These are phyloP conservation scores for Pythium aristosporum DNA, from an alignment of 352 stramenopile genomes.

Conservation along the genomic window DNA sequence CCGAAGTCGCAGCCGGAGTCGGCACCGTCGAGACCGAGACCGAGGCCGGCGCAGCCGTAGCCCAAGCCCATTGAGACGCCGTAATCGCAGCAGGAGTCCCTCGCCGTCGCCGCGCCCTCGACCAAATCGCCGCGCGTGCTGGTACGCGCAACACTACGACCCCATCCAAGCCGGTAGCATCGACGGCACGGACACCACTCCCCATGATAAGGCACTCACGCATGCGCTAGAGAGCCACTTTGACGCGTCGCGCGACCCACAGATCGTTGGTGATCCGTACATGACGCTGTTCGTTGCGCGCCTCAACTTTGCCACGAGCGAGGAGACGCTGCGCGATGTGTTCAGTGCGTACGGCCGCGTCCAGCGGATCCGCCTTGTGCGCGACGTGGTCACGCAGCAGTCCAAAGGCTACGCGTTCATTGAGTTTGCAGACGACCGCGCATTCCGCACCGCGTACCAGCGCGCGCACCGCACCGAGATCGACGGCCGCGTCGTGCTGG, in stretches of 20 bases:
- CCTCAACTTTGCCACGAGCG: constrained; percentile 53
- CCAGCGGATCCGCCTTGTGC: constrained; percentile 55
- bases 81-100: constrained; percentile 26
- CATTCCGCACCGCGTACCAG: constrained; percentile 60
- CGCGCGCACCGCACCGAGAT: constrained; percentile 50
- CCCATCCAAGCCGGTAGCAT: constrained; percentile 69
- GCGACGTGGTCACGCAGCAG: constrained; percentile 55
- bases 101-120: not conserved
- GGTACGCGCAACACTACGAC: constrained; percentile 73
- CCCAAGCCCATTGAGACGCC: too few relatives aligned
- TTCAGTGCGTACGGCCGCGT: constrained; percentile 57
- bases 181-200: constrained; percentile 55
- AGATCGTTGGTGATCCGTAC: constrained; percentile 65
- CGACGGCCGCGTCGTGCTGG: constrained; percentile 62
- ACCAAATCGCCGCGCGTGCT: constrained; percentile 24
- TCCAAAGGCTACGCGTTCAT: constrained; percentile 83
- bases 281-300: constrained; percentile 74
- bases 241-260: constrained; percentile 50
- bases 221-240: constrained; percentile 50
- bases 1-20: not conserved
- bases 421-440: constrained; percentile 55
- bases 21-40: constrained; percentile 15
- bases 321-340: constrained; percentile 40
- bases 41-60: constrained; percentile 1
- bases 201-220: constrained; percentile 66